These are phyloP conservation scores for Septoria petroselini DNA, from an alignment of 2,329 filamentous ascomycete genomes.

Conservation along the genomic window DNA sequence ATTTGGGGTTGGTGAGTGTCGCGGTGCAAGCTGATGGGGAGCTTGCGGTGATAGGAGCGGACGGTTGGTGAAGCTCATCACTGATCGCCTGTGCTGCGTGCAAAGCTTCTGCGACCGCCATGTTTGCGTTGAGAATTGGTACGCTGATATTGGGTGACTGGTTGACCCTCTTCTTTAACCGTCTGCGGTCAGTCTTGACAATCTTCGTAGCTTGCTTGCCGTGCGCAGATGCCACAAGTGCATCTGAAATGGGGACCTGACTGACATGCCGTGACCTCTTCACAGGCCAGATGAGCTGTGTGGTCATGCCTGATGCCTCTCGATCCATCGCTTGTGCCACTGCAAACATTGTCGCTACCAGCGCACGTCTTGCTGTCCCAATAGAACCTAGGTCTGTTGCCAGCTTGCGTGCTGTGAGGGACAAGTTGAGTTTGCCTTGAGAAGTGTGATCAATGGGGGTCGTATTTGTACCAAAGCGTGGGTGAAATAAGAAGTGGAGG, in stretches of 20 bases:
- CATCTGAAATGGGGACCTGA: no score
- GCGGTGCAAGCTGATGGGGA: neutral
- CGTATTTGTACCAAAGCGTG: neutral
- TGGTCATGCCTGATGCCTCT: neutral
- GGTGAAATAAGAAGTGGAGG: no score
- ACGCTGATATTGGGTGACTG: neutral
- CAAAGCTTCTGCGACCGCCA: neutral
- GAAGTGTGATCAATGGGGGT: neutral
- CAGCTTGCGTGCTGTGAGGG: neutral
- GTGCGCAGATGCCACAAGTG: neutral
- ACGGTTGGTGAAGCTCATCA: no score
- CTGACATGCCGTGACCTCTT: neutral
- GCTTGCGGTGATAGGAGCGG: neutral
- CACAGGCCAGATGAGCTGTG: neutral
- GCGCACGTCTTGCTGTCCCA: neutral
- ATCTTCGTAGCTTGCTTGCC: neutral
- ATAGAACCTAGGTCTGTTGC: neutral
- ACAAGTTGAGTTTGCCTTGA: neutral
- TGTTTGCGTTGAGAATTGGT: neutral
- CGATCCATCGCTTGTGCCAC: neutral
- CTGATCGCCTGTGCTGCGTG: neutral
- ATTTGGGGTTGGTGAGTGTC: constrained; percentile 1
- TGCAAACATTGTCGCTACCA: neutral
- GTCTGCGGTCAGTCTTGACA: neutral
- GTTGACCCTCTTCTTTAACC: neutral